Evolutionary conservation across 2,329 filamentous ascomycete genomes (phyloP).

Genomic region (Didymosphaeria variabile): DNA sequence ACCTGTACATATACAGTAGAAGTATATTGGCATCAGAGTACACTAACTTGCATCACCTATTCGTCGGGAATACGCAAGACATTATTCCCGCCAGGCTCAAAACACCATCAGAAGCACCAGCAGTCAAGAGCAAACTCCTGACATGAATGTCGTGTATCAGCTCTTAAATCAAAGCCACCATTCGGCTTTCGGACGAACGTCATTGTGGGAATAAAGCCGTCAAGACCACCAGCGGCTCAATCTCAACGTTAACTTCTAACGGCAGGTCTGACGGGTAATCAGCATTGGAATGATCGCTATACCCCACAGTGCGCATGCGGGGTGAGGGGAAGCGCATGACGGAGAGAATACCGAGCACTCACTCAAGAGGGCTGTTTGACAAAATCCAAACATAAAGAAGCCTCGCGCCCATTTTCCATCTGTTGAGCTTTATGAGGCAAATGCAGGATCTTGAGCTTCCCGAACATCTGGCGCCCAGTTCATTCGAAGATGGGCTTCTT

Average conservation of each 20-base stretch:
- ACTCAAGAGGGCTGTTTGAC: background rate
- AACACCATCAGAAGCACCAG: too few species aligned
- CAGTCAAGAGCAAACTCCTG: too few species aligned
- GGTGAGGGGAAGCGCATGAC: background rate
- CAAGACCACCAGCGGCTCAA: background rate
- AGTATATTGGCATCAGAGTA: too few species aligned
- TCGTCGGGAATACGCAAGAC: too few species aligned
- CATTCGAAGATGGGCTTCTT: background rate
- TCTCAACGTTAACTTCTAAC: background rate
- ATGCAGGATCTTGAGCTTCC: background rate
- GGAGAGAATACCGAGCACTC: background rate
- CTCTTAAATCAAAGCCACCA: background rate
- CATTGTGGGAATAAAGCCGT: background rate
- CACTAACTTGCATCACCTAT: too few species aligned
- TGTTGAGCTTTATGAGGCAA: background rate
- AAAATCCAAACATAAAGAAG: background rate
- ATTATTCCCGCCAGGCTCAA: too few species aligned
- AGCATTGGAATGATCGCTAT: background rate
- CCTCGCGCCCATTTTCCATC: background rate
- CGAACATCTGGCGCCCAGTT: background rate
- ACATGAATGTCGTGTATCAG: background rate
- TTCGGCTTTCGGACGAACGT: background rate
- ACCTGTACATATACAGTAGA: too few species aligned
- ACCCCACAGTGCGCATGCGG: conserved; percentile 2
- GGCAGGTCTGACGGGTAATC: background rate